Base-by-base conservation (phyloP, 2,329 filamentous ascomycete genomes). In the Calonectria hongkongensis region DNA sequence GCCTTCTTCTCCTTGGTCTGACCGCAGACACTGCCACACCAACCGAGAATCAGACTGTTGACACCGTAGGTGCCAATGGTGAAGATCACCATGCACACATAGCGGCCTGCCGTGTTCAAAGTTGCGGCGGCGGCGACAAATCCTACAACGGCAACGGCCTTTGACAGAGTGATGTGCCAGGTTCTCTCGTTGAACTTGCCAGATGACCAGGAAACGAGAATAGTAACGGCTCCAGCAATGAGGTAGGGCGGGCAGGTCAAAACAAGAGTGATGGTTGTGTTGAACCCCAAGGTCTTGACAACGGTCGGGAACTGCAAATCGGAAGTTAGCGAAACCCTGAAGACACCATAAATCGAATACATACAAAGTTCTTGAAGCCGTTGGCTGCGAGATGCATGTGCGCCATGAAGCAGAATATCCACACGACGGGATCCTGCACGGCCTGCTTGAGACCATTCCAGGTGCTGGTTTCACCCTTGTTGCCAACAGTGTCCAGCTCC, bases 321-420 rank as follows among this genome's bases (percentile, higher is more conserved):
- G 1, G 3, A 2, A 1, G 33, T 66, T 39, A 66, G 48, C 5
- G n/a, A 54, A 25, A 15, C 5, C 16, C 4, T 45, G 2, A 7
- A 28, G 10, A 33, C 5, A 33, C 5, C 16, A 25, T 28, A 5
- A 2, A n/a, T 27, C 8, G 15, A 28, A 13, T 41, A 30, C 64
- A 30, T 56, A 66, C 64, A 43, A 80, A 79, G 18, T 81, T 81
- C 73, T 88, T 85, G 75, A 87, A 86, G 1, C 85, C 84, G 51
- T 87, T 87, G 16, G 87, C 87, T 1, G 86, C 86, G 33, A 89
- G 78, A 76, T 89, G 87, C 73, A 88, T 85, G 76, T 89, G 88
- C 72, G 88, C 85, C 86, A 88, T 88, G 62, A 87, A 80, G 3
- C 84, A 84, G 48, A 89, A 86, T 1, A 89, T 76, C 84, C 87